A percentile compares a stretch with the other conserved stretches of the same genome.
Conservation (phyloP, 2,329 filamentous ascomycete genomes). For the Pseudomassariella vexata region DNA sequence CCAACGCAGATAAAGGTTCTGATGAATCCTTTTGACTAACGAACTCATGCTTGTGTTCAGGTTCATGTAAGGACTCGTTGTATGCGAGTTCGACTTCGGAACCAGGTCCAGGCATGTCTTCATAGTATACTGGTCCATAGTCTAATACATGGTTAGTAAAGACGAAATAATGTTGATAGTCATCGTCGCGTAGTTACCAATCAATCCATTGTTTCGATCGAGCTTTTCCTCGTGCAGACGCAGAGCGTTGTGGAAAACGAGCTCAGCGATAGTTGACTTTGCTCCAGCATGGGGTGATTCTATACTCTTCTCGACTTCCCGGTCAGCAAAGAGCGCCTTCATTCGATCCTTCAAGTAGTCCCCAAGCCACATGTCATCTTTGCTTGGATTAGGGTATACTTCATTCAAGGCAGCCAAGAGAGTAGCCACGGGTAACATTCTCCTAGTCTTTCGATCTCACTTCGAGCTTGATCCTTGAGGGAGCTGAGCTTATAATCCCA, state of each 20-base stretch:
- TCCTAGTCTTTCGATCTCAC: slow-evolving; percentile 14
- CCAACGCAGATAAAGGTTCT: too few relatives aligned
- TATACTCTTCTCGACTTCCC: background rate
- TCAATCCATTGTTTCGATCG: background rate
- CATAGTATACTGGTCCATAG: background rate
- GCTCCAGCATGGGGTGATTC: background rate
- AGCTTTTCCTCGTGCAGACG: background rate
- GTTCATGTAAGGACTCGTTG: too few relatives aligned
- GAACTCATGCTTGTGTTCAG: too few relatives aligned
- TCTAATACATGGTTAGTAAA: background rate
- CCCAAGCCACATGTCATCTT: slow-evolving; percentile 12
- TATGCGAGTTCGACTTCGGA: too few relatives aligned
- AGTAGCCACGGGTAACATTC: slow-evolving; percentile 3
- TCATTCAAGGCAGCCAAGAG: slow-evolving; percentile 9
- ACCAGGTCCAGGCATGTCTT: too few relatives aligned
- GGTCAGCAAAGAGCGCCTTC: background rate
- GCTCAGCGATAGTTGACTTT: background rate
- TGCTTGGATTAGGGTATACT: slow-evolving; percentile 2
- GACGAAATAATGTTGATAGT: background rate
- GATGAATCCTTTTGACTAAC: too few relatives aligned
- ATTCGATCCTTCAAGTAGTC: slow-evolving; percentile 10
- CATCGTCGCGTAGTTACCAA: too few relatives aligned
- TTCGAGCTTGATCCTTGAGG: slow-evolving; percentile 11
- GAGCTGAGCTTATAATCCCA: slow-evolving; percentile 10
- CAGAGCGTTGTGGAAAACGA: background rate